Evolutionary conservation across 768 basidiomycete species (phyloP), one percentile per base, ranked within the genome.

Genomic region (Pholiota molesta): DNA sequence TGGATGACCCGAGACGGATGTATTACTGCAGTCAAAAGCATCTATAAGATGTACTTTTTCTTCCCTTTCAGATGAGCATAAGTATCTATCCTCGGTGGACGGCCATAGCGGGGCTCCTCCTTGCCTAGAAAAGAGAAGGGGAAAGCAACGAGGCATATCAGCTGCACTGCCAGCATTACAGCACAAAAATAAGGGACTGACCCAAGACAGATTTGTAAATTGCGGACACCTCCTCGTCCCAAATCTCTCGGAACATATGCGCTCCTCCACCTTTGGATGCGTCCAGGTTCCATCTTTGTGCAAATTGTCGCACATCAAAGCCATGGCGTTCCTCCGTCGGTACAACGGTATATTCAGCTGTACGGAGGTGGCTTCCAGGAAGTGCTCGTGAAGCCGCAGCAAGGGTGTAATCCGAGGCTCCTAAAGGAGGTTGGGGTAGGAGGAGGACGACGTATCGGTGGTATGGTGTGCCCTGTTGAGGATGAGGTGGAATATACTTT

Each of bases 401-500:
- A 45, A 73, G 73, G 37, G 75, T 72, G 67, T 81, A 78, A 33
- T 69, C 67, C 17, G 68, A 59, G 1, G 63, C 66, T n/a, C 63
- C 73, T 37, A 74, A 65, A 10, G 80, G 75, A 33, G 84, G 79
- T 67, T 97, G 94, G 10, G 86, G 88, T 52, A 96, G 81, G 29
- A 97, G 78, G 29, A 97, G 78, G 47, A 90, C 66, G 9, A 87
- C 84, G 73, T 97, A 97, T 63, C 97, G 94, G 75, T 99, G 97
- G 75, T 93, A 95, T 0, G 87, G 86, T 11, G 95, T 90, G 54
- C 95, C 95, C 39, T 84, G 84, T 71, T 94, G 91, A 3, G 97
- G 97, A 66, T 97, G 95, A 4, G 96, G 97, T 5, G 97, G 92
- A 65, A 96, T 79, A 74, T 96, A 98, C 26, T 78, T 76, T 6